Percentiles rank a stretch among this genome's conserved stretches.
phyloP scores from a whole-genome alignment of 2,329 filamentous ascomycete genomes.

The Arthrocladium fulminans region DNA sequence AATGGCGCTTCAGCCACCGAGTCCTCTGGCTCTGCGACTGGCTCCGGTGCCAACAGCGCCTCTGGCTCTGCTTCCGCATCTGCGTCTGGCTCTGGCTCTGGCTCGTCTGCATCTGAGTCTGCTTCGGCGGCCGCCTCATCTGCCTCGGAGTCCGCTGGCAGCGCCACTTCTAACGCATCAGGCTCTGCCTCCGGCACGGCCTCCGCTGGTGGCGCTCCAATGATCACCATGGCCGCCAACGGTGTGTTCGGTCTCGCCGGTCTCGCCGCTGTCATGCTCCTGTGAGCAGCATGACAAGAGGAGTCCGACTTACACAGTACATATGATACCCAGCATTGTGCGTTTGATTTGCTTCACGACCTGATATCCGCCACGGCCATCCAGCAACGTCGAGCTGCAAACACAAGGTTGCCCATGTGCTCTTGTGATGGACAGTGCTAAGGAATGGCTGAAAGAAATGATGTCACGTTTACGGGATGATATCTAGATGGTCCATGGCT shows the following conservation, averaged over 20 bases:
- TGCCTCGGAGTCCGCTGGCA: slow-evolving; percentile 13
- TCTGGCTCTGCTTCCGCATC: slow-evolving; percentile 15
- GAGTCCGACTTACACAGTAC: background rate
- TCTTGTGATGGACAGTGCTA: background rate
- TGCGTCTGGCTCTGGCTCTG: slow-evolving; percentile 15
- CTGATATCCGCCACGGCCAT: background rate
- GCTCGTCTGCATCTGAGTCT: slow-evolving; percentile 11
- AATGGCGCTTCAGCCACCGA: slow-evolving; percentile 13
- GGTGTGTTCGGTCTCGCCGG: slow-evolving; percentile 31
- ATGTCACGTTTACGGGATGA: background rate
- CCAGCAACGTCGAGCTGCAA: slow-evolving; percentile 3
- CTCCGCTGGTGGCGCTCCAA: slow-evolving; percentile 23
- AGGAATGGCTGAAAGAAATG: background rate
- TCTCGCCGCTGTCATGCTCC: slow-evolving; percentile 34
- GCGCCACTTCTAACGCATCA: slow-evolving; percentile 14
- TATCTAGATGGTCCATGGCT: slow-evolving; percentile 4
- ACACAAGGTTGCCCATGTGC: background rate
- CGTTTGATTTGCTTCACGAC: slow-evolving; percentile 4
- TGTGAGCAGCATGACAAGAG: slow-evolving; percentile 25
- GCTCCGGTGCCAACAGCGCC: slow-evolving; percentile 13
- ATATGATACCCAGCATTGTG: slow-evolving; percentile 9
- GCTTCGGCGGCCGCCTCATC: slow-evolving; percentile 15
- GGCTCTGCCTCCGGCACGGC: slow-evolving; percentile 16
- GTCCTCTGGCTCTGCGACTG: slow-evolving; percentile 14
- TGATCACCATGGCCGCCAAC: slow-evolving; percentile 22